A percentile compares a stretch with the other conserved stretches of the same genome.
phyloP scores from a whole-genome alignment of 1,284 basidiomycete genomes.

The Polyporus tsugae region DNA sequence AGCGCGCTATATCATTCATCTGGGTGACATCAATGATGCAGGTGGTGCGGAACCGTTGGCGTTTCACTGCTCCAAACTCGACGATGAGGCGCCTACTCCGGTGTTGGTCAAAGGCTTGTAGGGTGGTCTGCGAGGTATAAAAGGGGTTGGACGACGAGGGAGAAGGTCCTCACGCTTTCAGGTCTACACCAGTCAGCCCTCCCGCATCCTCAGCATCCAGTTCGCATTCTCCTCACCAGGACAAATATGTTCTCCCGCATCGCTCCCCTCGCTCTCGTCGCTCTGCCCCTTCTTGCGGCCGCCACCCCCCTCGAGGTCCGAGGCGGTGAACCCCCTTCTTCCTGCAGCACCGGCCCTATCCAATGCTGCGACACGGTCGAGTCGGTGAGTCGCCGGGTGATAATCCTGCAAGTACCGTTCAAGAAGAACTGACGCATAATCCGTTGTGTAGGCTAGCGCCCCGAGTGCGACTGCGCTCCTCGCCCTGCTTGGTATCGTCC shows the following conservation, averaged over 20 bases:
- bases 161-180: constrained; percentile 15
- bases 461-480: constrained; percentile 13
- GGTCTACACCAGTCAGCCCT: constrained; percentile 18
- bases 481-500: constrained; percentile 33
- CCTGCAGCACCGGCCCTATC: constrained; percentile 33
- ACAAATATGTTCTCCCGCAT: constrained; percentile 28
- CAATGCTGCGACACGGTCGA: constrained; percentile 38
- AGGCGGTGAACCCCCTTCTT: constrained; percentile 9
- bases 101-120: not conserved
- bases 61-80: constrained; percentile 1
- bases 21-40: not conserved
- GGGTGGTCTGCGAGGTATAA: constrained; percentile 14
- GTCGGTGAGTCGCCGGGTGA: constrained; percentile 22
- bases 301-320: constrained; percentile 36
- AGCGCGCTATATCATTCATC: not conserved
- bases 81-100: not conserved
- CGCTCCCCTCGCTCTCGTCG: constrained; percentile 28
- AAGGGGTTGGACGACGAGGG: not conserved
- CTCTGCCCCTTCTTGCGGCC: constrained; percentile 40
- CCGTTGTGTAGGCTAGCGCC: constrained; percentile 7
- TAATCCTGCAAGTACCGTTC: not conserved
- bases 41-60: not conserved
- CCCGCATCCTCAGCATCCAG: constrained; percentile 1
- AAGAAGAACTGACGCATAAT: not conserved
- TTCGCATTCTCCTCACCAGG: not conserved